Conservation (phyloP, 257 asterid genomes). For the Mitragyna speciosa region DNA sequence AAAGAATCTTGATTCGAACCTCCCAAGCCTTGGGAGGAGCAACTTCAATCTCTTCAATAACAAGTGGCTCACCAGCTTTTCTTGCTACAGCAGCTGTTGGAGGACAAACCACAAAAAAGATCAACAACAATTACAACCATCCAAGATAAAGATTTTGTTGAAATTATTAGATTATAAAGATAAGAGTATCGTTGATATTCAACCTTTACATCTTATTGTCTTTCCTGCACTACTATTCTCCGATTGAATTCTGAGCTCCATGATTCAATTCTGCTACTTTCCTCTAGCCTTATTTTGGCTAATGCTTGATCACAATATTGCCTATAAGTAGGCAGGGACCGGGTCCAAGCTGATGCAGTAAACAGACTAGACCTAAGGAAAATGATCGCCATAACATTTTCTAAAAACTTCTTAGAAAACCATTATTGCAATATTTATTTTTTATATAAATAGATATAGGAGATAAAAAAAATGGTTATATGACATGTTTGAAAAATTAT, state of each 20-base stretch:
- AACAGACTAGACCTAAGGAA: not conserved
- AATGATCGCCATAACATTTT: not conserved
- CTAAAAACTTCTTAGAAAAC: too few species aligned
- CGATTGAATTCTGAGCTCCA: slow-evolving; percentile 22
- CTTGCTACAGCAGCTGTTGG: slow-evolving; percentile 50
- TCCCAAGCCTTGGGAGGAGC: slow-evolving; percentile 50
- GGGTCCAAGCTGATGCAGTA: not conserved
- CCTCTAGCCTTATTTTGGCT: not conserved
- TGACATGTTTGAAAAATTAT: too few species aligned
- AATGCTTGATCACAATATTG: not conserved
- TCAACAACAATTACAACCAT: not conserved
- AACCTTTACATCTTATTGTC: slow-evolving; percentile 52
- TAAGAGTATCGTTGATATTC: not conserved
- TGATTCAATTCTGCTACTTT: not conserved
- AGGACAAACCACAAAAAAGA: not conserved
- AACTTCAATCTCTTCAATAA: slow-evolving; percentile 48
- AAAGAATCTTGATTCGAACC: slow-evolving; percentile 50
- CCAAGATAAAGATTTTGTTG: not conserved
- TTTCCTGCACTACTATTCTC: slow-evolving; percentile 30
- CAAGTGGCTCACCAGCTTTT: slow-evolving; percentile 42
- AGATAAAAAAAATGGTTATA: too few species aligned
- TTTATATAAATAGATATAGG: too few species aligned
- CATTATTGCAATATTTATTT: too few species aligned
- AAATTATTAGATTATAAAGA: too few species aligned
- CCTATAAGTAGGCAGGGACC: not conserved